These are phyloP conservation scores for Arabidopsis hybrid DNA, from an alignment of 441 rosid species.

Conservation along the genomic window DNA sequence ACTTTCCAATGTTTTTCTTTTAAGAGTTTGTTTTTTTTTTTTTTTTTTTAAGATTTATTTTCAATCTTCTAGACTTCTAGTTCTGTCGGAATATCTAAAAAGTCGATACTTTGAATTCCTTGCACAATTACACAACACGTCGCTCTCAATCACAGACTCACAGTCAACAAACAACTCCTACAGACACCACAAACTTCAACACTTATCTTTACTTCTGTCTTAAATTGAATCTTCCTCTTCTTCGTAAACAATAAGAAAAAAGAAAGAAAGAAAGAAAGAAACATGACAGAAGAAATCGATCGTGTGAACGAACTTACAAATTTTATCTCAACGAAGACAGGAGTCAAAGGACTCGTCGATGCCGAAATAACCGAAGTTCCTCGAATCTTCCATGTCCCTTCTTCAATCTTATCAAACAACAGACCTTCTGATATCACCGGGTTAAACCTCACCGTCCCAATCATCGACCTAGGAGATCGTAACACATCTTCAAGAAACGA, in stretches of 20 bases:
- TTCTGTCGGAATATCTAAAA: not conserved
- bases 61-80: too few relatives aligned
- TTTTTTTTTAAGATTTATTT: too few relatives aligned
- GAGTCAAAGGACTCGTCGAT: constrained; percentile 43
- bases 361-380: constrained; percentile 34
- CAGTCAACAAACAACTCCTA: not conserved
- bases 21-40: too few relatives aligned
- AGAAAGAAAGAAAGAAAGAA: not conserved
- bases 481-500: not conserved
- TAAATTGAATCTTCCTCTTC: not conserved
- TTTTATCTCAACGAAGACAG: constrained; percentile 14
- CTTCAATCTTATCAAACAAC: constrained; percentile 19
- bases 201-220: not conserved
- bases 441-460: constrained; percentile 35
- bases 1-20: not conserved
- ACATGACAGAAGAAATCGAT: constrained; percentile 25
- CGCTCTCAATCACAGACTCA: not conserved
- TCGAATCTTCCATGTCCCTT: constrained; percentile 20
- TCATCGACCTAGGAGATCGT: constrained; percentile 44
- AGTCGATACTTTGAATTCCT: not conserved
- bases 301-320: not conserved
- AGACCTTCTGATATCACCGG: constrained; percentile 2
- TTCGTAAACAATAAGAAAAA: too few relatives aligned
- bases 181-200: not conserved
- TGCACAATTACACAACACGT: not conserved